Conservation (phyloP, 352 stramenopile species). For the Globisporangium takayamanum region DNA sequence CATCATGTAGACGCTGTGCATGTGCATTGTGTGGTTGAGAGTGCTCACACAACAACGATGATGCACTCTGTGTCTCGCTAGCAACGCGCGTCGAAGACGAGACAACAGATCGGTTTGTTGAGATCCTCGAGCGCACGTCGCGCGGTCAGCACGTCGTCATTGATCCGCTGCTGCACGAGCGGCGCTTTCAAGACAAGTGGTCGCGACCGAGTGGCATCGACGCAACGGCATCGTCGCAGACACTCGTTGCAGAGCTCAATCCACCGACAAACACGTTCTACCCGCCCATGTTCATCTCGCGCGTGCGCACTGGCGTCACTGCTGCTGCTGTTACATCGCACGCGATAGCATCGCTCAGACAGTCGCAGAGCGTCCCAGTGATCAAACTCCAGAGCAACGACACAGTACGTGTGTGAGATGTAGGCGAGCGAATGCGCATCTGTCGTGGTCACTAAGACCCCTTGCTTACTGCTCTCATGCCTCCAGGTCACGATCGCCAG, state of each 20-base stretch:
- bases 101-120: conserved; percentile 41
- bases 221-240: conserved; percentile 30
- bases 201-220: conserved; percentile 17
- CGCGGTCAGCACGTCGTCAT: conserved; percentile 41
- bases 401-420: not conserved
- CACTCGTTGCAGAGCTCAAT: conserved; percentile 30
- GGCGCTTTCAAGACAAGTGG: conserved; percentile 62
- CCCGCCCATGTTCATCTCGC: conserved; percentile 40
- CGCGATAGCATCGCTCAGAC: not conserved
- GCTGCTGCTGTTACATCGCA: not conserved
- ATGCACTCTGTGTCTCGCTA: not conserved
- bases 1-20: not conserved
- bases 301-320: conserved; percentile 19
- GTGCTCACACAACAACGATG: not conserved
- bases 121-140: conserved; percentile 52
- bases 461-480: not conserved
- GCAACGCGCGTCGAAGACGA: conserved; percentile 15
- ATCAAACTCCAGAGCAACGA: conserved; percentile 12
- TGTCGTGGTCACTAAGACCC: too few species aligned
- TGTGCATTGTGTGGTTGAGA: too few species aligned
- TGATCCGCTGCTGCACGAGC: conserved; percentile 48
- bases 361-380: conserved; percentile 16
- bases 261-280: conserved; percentile 47
- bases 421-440: too few species aligned
- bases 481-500: conserved; percentile 3